These are phyloP conservation scores for Leccinum griseonigrum DNA, from an alignment of 1,284 basidiomycete genomes.

Conservation along the genomic window DNA sequence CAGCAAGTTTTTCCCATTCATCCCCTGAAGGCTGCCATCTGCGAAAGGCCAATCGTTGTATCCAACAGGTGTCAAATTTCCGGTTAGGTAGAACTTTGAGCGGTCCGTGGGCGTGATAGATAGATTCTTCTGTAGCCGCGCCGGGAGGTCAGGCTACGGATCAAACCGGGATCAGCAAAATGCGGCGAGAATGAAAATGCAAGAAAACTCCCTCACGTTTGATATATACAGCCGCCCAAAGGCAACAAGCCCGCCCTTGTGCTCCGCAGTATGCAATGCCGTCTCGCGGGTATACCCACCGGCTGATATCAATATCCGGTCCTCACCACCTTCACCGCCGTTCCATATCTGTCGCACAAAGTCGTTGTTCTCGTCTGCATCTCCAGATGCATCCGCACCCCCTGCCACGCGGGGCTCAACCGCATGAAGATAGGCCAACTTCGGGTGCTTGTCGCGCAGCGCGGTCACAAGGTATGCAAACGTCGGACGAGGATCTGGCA, in stretches of 20 bases:
- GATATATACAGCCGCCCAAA: conserved; percentile 35
- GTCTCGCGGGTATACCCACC: conserved; percentile 6
- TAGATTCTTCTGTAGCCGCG: conserved; percentile 1
- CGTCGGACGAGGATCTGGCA: conserved; percentile 30
- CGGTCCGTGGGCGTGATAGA: conserved; percentile 19
- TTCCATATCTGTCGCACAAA: conserved; percentile 29
- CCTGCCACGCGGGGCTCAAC: conserved; percentile 44
- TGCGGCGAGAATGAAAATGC: neutral
- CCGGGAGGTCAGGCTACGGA: conserved; percentile 42
- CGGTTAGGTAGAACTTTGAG: conserved; percentile 18
- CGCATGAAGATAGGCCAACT: conserved; percentile 58
- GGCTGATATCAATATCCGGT: conserved; percentile 10
- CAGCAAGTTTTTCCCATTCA: neutral
- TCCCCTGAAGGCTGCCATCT: neutral
- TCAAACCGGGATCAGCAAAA: neutral
- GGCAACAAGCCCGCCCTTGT: conserved; percentile 36
- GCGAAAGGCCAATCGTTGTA: conserved; percentile 30
- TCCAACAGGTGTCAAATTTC: conserved; percentile 15
- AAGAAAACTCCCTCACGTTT: conserved; percentile 11
- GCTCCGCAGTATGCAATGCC: conserved; percentile 20
- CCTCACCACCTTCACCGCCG: conserved; percentile 16
- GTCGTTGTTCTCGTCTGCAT: conserved; percentile 12
- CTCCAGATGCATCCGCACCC: neutral
- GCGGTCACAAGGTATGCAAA: conserved; percentile 34
- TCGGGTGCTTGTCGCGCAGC: conserved; percentile 31